A percentile compares a stretch with the other conserved stretches of the same genome.
phyloP scores from a whole-genome alignment of 1,284 basidiomycete species.

The Malassezia arunalokei region DNA sequence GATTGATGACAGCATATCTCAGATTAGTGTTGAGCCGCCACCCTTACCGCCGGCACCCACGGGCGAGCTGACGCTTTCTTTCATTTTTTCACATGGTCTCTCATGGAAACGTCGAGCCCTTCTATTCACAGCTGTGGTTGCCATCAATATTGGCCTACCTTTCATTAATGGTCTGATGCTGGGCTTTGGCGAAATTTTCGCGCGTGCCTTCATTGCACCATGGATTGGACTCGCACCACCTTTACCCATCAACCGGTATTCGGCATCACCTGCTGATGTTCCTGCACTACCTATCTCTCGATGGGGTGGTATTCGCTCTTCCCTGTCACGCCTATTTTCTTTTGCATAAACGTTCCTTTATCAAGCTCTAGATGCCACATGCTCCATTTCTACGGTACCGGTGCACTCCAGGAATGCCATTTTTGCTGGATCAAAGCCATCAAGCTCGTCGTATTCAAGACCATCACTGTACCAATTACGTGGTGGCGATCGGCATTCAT shows the following conservation, averaged over 20 bases:
- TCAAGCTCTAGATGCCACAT: not conserved
- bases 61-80: slow-evolving; percentile 33
- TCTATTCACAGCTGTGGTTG: slow-evolving; percentile 61
- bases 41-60: slow-evolving; percentile 19
- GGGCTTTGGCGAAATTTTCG: slow-evolving; percentile 94
- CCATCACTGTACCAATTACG: slow-evolving; percentile 14
- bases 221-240: slow-evolving; percentile 22
- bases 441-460: not conserved
- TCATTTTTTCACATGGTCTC: slow-evolving; percentile 25
- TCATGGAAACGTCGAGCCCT: slow-evolving; percentile 20
- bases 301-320: slow-evolving; percentile 7
- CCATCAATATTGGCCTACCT: slow-evolving; percentile 81
- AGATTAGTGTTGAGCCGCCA: not conserved
- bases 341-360: not conserved
- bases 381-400: not conserved
- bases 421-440: not conserved
- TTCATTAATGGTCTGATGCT: slow-evolving; percentile 97
- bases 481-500: not conserved
- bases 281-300: slow-evolving; percentile 9
- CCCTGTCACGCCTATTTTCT: not conserved
- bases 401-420: slow-evolving; percentile 15
- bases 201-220: slow-evolving; percentile 63
- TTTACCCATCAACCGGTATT: slow-evolving; percentile 6
- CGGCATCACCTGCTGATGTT: slow-evolving; percentile 15
- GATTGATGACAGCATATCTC: not conserved